Conservation (phyloP, 495 filamentous ascomycete species). For the Ascobolus immersus region DNA sequence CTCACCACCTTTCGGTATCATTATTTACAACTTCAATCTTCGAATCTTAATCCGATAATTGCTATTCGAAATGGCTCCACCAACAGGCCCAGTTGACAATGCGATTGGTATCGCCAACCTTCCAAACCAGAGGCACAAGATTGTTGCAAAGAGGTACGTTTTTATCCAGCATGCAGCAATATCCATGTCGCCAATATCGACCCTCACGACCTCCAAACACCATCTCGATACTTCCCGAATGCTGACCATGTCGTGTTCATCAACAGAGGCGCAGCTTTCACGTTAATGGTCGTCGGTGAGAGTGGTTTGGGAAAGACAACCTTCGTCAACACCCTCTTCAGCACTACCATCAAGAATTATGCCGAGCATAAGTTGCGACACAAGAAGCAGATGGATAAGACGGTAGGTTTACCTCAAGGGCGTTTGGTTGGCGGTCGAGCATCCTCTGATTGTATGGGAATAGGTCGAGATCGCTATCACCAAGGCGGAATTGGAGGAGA, state of each 20-base stretch:
- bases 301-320: conserved; percentile 97
- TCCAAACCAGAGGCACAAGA: conserved; percentile 97
- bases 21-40: no score
- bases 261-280: conserved; percentile 67
- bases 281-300: conserved; percentile 99
- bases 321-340: conserved; percentile 99
- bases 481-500: conserved; percentile 97
- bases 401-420: conserved; percentile 21
- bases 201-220: no score
- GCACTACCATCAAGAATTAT: conserved; percentile 99
- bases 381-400: conserved; percentile 97
- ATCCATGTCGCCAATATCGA: no score
- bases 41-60: no score
- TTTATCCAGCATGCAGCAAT: background rate
- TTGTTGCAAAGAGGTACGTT: conserved; percentile 66
- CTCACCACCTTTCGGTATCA: no score
- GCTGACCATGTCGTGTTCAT: background rate
- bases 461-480: conserved; percentile 90
- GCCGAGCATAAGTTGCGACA: conserved; percentile 96
- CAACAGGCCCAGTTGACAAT: conserved; percentile 17
- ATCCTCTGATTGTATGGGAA: background rate
- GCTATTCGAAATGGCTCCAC: no score
- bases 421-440: background rate
- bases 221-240: background rate
- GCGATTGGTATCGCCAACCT: conserved; percentile 98